These are phyloP conservation scores for Yarrowia yakushimensis DNA, from an alignment of 805 yeast species.

Conservation along the genomic window DNA sequence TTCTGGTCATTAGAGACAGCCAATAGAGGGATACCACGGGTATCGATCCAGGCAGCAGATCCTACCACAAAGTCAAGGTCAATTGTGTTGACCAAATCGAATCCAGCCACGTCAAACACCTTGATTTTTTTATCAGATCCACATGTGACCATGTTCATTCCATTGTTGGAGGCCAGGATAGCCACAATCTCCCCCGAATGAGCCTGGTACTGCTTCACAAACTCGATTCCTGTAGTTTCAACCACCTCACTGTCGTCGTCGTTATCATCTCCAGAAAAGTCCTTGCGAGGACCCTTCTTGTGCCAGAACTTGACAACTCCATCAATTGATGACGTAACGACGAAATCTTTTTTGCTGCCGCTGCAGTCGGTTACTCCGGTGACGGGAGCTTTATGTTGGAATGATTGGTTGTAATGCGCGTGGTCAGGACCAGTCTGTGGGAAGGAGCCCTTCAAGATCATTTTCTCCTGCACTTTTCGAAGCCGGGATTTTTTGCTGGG, in stretches of 20 bases:
- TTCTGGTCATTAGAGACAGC: slow-evolving; percentile 29
- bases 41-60: slow-evolving; percentile 33
- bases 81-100: slow-evolving; percentile 41
- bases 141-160: slow-evolving; percentile 35
- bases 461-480: slow-evolving; percentile 4
- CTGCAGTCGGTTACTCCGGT: slow-evolving; percentile 3
- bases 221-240: slow-evolving; percentile 32
- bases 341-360: slow-evolving; percentile 29
- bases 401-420: slow-evolving; percentile 20
- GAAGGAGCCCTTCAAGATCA: slow-evolving; percentile 10
- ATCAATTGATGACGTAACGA: slow-evolving; percentile 38
- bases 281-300: slow-evolving; percentile 20
- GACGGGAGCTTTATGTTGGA: slow-evolving; percentile 10
- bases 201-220: slow-evolving; percentile 38
- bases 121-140: slow-evolving; percentile 30
- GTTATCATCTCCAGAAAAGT: slow-evolving; percentile 12
- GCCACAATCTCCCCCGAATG: slow-evolving; percentile 21
- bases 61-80: slow-evolving; percentile 35
- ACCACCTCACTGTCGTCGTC: slow-evolving; percentile 25
- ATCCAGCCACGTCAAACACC: slow-evolving; percentile 39
- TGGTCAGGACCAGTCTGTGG: neutral
- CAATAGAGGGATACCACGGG: slow-evolving; percentile 26
- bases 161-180: slow-evolving; percentile 26
- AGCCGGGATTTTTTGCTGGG: neutral
- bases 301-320: slow-evolving; percentile 42